phyloP scores from a whole-genome alignment of 2,329 filamentous ascomycete species.

The Colletotrichum godetiae region DNA sequence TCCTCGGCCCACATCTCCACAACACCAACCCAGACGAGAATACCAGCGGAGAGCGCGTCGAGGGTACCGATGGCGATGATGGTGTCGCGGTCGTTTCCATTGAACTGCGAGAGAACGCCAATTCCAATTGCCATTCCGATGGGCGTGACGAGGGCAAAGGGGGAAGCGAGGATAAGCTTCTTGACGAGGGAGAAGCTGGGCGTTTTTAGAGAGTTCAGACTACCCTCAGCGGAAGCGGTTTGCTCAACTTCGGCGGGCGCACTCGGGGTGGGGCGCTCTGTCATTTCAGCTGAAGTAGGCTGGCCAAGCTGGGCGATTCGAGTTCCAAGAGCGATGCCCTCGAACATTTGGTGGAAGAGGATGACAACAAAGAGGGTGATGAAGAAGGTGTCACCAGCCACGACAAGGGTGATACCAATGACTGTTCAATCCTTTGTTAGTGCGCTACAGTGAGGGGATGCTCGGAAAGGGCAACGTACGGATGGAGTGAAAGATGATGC shows the following conservation, averaged over 20 bases:
- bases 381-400: slow-evolving; percentile 67
- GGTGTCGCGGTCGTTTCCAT: slow-evolving; percentile 77
- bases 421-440: slow-evolving; percentile 51
- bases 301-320: slow-evolving; percentile 72
- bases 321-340: slow-evolving; percentile 79
- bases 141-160: slow-evolving; percentile 79
- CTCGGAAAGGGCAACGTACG: slow-evolving; percentile 53
- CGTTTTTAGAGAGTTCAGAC: slow-evolving; percentile 21
- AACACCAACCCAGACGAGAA: slow-evolving; percentile 82
- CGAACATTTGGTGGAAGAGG: slow-evolving; percentile 83
- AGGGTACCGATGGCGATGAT: slow-evolving; percentile 79
- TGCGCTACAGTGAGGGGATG: background rate
- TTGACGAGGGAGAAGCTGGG: slow-evolving; percentile 50
- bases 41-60: slow-evolving; percentile 79
- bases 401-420: slow-evolving; percentile 73
- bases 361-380: slow-evolving; percentile 74
- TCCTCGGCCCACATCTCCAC: slow-evolving; percentile 85
- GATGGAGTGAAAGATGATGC: slow-evolving; percentile 81
- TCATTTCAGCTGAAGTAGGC: slow-evolving; percentile 6
- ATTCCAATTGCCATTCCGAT: slow-evolving; percentile 85
- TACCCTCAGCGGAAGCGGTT: slow-evolving; percentile 30
- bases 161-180: slow-evolving; percentile 70
- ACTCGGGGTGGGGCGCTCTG: background rate
- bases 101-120: slow-evolving; percentile 76
- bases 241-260: slow-evolving; percentile 40